Evolutionary conservation across 352 stramenopile genomes (phyloP).

Genomic region (Pythium coloratum): DNA sequence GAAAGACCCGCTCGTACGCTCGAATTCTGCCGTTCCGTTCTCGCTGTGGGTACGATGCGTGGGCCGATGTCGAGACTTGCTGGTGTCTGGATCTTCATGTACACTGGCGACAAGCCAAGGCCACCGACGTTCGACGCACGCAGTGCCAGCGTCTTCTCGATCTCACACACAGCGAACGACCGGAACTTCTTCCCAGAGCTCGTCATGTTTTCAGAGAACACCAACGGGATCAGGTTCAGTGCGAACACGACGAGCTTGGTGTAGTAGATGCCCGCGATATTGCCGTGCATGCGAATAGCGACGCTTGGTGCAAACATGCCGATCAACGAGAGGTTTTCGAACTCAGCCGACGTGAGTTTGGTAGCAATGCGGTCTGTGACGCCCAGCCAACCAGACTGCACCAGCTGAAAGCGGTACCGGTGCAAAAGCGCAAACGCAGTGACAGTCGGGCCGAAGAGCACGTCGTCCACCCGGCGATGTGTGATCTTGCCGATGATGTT

Average conservation of each 20-base stretch:
- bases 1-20: neutral
- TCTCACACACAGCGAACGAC: neutral
- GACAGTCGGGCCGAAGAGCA: conserved; percentile 34
- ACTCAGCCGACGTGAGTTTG: conserved; percentile 29
- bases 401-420: conserved; percentile 24
- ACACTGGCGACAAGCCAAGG: conserved; percentile 19
- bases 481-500: conserved; percentile 31
- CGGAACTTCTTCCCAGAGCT: conserved; percentile 4
- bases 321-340: conserved; percentile 17
- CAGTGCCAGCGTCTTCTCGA: conserved; percentile 32
- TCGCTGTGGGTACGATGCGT: neutral
- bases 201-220: conserved; percentile 24
- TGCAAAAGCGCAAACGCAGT: conserved; percentile 29
- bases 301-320: conserved; percentile 30
- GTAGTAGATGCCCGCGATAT: conserved; percentile 22
- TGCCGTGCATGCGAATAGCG: conserved; percentile 36
- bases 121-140: conserved; percentile 31
- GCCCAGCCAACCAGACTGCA: conserved; percentile 4
- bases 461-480: conserved; percentile 32
- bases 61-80: neutral
- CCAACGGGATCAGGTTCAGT: conserved; percentile 31
- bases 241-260: conserved; percentile 33
- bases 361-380: conserved; percentile 30
- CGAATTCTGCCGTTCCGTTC: neutral
- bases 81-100: neutral